Conservation (phyloP, 768 basidiomycete species). For the Gautieria morchelliformis region DNA sequence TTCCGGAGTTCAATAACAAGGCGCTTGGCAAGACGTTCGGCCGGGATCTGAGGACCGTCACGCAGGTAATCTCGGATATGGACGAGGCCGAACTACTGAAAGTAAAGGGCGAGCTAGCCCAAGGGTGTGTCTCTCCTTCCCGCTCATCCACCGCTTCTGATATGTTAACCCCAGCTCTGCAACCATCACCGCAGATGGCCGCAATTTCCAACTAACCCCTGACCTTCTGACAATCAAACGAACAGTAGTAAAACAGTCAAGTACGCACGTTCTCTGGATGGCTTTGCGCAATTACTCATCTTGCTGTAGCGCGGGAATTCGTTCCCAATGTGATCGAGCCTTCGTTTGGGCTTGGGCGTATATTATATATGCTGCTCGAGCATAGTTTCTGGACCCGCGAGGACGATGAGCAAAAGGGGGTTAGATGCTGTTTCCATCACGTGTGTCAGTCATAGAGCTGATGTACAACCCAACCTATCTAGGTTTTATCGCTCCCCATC, state of each 20-base stretch:
- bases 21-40: conserved; percentile 82
- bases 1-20: conserved; percentile 82
- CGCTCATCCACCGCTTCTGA: conserved; percentile 10
- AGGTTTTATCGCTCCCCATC: conserved; percentile 88
- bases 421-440: conserved; percentile 28
- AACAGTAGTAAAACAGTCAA: conserved; percentile 80
- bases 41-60: conserved; percentile 61
- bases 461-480: conserved; percentile 10
- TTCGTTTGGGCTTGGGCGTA: conserved; percentile 95
- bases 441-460: background rate
- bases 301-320: conserved; percentile 72
- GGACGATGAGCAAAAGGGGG: conserved; percentile 82
- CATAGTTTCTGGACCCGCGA: conserved; percentile 95
- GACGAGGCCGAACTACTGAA: conserved; percentile 53
- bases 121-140: conserved; percentile 46
- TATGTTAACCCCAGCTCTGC: conserved; percentile 33
- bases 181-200: conserved; percentile 50
- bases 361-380: conserved; percentile 87
- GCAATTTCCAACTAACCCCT: conserved; percentile 59
- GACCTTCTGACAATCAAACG: conserved; percentile 70
- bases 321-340: conserved; percentile 98
- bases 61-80: conserved; percentile 55
- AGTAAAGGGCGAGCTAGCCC: conserved; percentile 60
- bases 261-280: conserved; percentile 26
- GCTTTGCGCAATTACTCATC: conserved; percentile 15